Percentiles rank a stretch among this genome's conserved stretches.
phyloP scores from a whole-genome alignment of 2,329 filamentous ascomycete species.

The Aspergillus sp. region DNA sequence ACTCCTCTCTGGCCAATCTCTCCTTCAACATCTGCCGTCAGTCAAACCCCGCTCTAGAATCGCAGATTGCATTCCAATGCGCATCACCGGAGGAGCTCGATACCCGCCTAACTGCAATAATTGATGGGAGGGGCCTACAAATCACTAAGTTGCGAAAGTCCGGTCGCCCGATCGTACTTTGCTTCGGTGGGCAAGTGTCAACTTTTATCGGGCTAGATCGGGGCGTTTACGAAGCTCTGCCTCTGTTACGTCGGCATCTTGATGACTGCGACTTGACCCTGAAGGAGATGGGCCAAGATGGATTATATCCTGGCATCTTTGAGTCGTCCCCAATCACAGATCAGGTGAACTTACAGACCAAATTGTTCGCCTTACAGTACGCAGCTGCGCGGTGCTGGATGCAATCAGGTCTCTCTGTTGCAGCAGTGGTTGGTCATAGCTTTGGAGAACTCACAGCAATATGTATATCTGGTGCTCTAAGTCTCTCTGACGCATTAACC shows the following conservation, averaged over 20 bases:
- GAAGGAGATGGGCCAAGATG: conserved; percentile 20
- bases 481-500: conserved; percentile 27
- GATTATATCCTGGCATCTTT: conserved; percentile 30
- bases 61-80: conserved; percentile 11
- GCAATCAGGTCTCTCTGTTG: conserved; percentile 33
- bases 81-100: conserved; percentile 13
- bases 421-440: conserved; percentile 37
- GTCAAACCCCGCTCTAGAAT: conserved; percentile 16
- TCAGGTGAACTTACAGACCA: conserved; percentile 32
- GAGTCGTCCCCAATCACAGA: conserved; percentile 7
- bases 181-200: conserved; percentile 41
- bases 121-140: conserved; percentile 1
- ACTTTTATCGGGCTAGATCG: conserved; percentile 22
- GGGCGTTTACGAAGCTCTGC: conserved; percentile 24
- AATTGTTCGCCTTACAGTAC: conserved; percentile 40
- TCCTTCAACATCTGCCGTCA: conserved; percentile 15
- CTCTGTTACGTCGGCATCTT: conserved; percentile 30
- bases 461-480: conserved; percentile 30
- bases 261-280: conserved; percentile 33
- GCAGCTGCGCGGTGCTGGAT: conserved; percentile 39
- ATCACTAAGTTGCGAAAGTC: conserved; percentile 4
- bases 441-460: conserved; percentile 39
- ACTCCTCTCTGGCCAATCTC: conserved; percentile 12
- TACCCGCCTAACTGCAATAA: background rate
- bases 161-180: conserved; percentile 28